Percentiles rank a stretch among this genome's conserved stretches.
phyloP scores from a whole-genome alignment of 164 flowering plant genomes.

The Dillenia suffruticosa region DNA sequence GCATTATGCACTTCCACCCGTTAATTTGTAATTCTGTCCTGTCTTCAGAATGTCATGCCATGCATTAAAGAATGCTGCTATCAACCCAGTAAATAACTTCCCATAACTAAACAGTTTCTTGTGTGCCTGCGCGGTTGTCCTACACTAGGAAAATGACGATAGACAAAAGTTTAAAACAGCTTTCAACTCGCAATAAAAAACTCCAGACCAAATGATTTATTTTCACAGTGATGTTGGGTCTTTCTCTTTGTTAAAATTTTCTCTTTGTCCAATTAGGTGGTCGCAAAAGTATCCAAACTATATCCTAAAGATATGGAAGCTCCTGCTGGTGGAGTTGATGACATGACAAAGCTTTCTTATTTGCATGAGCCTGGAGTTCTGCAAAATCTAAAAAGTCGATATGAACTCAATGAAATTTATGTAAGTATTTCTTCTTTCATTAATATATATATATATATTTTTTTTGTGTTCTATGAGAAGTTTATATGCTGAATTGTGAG shows the following conservation, averaged over 20 bases:
- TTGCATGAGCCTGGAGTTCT: slow-evolving; percentile 64
- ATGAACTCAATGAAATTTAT: slow-evolving; percentile 63
- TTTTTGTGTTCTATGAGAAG: neutral
- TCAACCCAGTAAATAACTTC: no score
- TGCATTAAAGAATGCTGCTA: no score
- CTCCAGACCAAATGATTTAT: no score
- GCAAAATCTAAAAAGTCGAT: slow-evolving; percentile 45
- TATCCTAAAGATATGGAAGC: slow-evolving; percentile 64
- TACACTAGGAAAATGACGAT: no score
- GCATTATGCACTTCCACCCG: no score
- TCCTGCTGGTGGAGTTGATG: slow-evolving; percentile 68
- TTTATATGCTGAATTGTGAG: neutral
- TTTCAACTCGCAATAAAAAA: no score
- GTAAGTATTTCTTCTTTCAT: slow-evolving; percentile 20
- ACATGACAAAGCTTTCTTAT: slow-evolving; percentile 66
- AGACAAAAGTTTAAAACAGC: no score
- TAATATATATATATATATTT: no score
- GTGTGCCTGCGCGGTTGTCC: no score
- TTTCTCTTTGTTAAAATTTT: neutral
- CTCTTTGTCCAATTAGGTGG: slow-evolving; percentile 22
- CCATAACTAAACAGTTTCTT: no score
- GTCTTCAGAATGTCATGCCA: no score
- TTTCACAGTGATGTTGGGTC: neutral
- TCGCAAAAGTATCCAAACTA: slow-evolving; percentile 38
- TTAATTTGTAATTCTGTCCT: no score